These are phyloP conservation scores for Agrostemma githago DNA, from an alignment of 148 eudicot genomes.

Conservation along the genomic window DNA sequence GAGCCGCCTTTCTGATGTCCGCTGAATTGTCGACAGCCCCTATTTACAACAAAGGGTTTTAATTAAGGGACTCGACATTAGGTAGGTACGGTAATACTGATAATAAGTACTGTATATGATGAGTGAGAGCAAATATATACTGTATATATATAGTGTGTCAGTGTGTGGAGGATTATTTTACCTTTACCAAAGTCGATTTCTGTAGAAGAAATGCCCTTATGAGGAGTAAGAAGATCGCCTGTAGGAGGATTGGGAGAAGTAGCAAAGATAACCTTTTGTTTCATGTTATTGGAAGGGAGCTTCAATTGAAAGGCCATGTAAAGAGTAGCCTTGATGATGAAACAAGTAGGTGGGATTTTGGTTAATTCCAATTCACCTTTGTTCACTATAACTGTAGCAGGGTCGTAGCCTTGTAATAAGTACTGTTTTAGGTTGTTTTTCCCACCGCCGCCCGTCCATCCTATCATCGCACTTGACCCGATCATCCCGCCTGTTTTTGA, in stretches of 20 bases:
- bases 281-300: conserved; percentile 9
- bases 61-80: too few relatives aligned
- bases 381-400: conserved; percentile 9
- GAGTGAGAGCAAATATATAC: too few relatives aligned
- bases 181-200: conserved; percentile 21
- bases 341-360: conserved; percentile 3
- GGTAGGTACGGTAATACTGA: too few relatives aligned
- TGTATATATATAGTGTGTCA: too few relatives aligned
- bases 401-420: neutral
- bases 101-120: too few relatives aligned
- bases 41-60: neutral
- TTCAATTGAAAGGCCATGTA: conserved; percentile 19
- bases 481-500: conserved; percentile 16
- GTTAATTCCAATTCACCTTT: conserved; percentile 20
- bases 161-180: neutral
- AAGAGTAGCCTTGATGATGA: neutral
- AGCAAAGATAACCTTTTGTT: conserved; percentile 14
- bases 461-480: conserved; percentile 23
- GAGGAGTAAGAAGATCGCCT: conserved; percentile 5
- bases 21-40: conserved; percentile 1
- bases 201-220: neutral
- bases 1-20: neutral
- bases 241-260: conserved; percentile 7
- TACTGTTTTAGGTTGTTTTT: conserved; percentile 18
- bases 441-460: conserved; percentile 16